Evolutionary conservation across 2,329 filamentous ascomycete genomes (phyloP).

Genomic region (Parafenestella ontariensis): DNA sequence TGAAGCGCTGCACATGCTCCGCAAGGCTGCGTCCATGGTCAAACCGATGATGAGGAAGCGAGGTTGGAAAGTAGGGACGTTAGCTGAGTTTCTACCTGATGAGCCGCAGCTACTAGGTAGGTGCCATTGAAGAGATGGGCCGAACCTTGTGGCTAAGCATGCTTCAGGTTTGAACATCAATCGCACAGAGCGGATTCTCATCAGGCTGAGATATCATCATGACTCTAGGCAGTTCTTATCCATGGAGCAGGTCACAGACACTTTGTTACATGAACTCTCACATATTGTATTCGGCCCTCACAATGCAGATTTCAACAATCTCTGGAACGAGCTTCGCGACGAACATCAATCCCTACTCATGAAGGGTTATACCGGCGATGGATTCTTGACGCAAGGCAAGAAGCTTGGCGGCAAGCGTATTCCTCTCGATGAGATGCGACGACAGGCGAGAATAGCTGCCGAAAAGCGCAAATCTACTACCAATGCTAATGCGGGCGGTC

Average conservation of each 20-base stretch:
- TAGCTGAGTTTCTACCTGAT: constrained; percentile 85
- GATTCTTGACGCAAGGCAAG: constrained; percentile 79
- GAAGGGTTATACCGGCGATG: constrained; percentile 91
- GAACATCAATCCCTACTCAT: constrained; percentile 78
- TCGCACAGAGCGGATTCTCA: constrained; percentile 76
- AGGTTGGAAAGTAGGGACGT: constrained; percentile 77
- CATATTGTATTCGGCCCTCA: constrained; percentile 88
- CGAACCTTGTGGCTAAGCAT: constrained; percentile 18
- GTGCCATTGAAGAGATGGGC: constrained; percentile 11
- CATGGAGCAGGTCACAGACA: constrained; percentile 82
- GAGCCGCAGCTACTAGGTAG: constrained; percentile 75
- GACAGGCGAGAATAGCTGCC: constrained; percentile 75
- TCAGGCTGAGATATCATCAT: constrained; percentile 78
- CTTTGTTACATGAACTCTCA: constrained; percentile 91
- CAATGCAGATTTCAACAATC: constrained; percentile 78
- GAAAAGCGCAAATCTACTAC: constrained; percentile 69
- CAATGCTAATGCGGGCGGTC: constrained; percentile 73
- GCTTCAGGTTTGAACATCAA: constrained; percentile 75
- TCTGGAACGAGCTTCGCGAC: constrained; percentile 89
- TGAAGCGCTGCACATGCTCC: constrained; percentile 66
- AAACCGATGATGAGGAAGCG: constrained; percentile 94
- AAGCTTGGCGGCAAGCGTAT: constrained; percentile 70
- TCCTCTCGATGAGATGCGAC: constrained; percentile 72
- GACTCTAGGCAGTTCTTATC: constrained; percentile 80
- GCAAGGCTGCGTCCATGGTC: constrained; percentile 83